phyloP scores from a whole-genome alignment of 345 rosid species.

The Xanthoceras sorbifolium region DNA sequence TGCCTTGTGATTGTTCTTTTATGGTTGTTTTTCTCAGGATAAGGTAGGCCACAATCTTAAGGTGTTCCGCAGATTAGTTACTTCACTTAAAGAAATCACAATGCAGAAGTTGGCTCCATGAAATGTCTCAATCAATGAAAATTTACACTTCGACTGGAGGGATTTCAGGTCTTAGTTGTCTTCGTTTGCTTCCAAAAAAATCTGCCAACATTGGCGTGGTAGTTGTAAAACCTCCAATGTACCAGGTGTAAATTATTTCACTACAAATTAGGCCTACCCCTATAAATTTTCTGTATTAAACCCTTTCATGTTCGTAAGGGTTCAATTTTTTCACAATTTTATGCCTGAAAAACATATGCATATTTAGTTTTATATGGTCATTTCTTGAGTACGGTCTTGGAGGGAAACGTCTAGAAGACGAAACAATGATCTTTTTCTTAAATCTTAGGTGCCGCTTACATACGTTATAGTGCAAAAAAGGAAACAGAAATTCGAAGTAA shows the following conservation, averaged over 20 bases:
- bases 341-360: neutral
- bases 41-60: conserved; percentile 75
- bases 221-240: neutral
- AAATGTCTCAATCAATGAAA: conserved; percentile 16
- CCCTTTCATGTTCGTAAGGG: neutral
- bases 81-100: conserved; percentile 73
- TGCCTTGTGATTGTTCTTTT: neutral
- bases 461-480: too few relatives aligned
- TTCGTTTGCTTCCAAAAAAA: neutral
- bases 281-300: neutral
- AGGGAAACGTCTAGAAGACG: too few relatives aligned
- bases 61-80: conserved; percentile 74
- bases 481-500: too few relatives aligned
- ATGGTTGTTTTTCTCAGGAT: conserved; percentile 48
- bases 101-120: conserved; percentile 49
- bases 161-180: neutral
- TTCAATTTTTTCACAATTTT: neutral
- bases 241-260: neutral
- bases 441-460: too few relatives aligned
- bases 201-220: neutral
- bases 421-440: too few relatives aligned
- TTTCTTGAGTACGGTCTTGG: too few relatives aligned
- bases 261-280: neutral
- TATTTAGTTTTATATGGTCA: too few relatives aligned
- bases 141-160: neutral